Conservation (phyloP, 106 monocot genomes). For the Posidonia australis region DNA sequence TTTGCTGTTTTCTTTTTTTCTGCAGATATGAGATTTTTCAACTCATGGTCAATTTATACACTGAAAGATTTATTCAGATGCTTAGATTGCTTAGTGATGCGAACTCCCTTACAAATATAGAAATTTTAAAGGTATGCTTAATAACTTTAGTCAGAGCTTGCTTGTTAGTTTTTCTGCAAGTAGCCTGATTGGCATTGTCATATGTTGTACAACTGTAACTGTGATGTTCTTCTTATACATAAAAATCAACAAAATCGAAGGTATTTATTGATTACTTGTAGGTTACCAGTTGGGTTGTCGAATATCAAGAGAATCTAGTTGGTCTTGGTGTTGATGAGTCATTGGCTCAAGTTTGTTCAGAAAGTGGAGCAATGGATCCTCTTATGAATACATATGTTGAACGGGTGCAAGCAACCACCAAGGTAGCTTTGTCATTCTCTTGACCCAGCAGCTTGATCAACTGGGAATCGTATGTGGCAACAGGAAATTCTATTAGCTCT, state of each 20-base stretch:
- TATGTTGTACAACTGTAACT: background rate
- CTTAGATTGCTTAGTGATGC: conserved; percentile 89
- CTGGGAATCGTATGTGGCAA: background rate
- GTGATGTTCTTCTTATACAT: too few relatives aligned
- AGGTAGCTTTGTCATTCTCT: conserved; percentile 27
- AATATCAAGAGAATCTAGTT: conserved; percentile 92
- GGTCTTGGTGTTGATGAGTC: conserved; percentile 96
- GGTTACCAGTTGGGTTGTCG: conserved; percentile 98
- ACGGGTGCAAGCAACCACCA: conserved; percentile 86
- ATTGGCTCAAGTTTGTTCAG: conserved; percentile 98
- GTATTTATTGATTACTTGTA: conserved; percentile 10
- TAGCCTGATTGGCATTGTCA: background rate
- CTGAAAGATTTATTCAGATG: conserved; percentile 98
- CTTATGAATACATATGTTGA: conserved; percentile 99
- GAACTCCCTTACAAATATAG: conserved; percentile 74
- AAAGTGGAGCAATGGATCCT: conserved; percentile 99
- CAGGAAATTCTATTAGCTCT: background rate
- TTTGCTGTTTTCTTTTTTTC: background rate
- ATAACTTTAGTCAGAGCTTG: background rate
- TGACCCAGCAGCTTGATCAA: background rate
- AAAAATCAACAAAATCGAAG: too few relatives aligned
- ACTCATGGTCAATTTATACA: conserved; percentile 97
- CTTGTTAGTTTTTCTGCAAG: background rate
- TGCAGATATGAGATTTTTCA: conserved; percentile 99
- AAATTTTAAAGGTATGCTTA: conserved; percentile 78